Evolutionary conservation across 306 rosid genomes (phyloP), one percentile per base, ranked within the genome.

Genomic region (Inga laurina): DNA sequence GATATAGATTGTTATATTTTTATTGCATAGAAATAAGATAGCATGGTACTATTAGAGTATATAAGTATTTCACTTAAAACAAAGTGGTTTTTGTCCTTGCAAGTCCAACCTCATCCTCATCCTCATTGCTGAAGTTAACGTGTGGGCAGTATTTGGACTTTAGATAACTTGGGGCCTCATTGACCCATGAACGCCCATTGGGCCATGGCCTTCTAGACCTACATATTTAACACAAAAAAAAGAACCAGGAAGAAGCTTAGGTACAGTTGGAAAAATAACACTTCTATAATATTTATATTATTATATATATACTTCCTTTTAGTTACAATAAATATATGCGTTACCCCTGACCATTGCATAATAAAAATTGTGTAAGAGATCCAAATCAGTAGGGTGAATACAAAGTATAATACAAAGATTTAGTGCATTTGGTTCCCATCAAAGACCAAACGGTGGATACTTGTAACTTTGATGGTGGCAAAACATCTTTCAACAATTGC

Each of bases 1-100:
- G 8, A 39, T 39, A 39, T 6, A 0, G 6, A 1, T 37, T 39
- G 6, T 39, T 5, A 39, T 6, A 39, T 39, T 39, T 6, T 37
- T 0, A 37, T 37, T 37, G 0, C 8, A 4, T 0, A 37, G 6
- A 37, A 1, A 5, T 37, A 0, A 37, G 1, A 37, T 37, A 1
- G 1, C 2, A 0, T 32, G 30, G 1, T 27, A 27, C 1, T 27
- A 27, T 27, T 27, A 27, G 1, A 37, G 7, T 0, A 37, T 35
- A 5, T 3, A 2, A 35, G 5, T 35, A 37, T 37, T 37, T 35
- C 5, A 4, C 39, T 5, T 35, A 0, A 35, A 37, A 37, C 41
- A 37, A 37, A 37, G 41, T 0, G 41, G 41, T 37, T 52, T 48
- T 14, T 48, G 54, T 12, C 1, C 54, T 14, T 48, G 54, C 6